Percentiles rank a stretch among this genome's conserved stretches.
phyloP scores from a whole-genome alignment of 441 rosid species.

The Gossypium laxum region DNA sequence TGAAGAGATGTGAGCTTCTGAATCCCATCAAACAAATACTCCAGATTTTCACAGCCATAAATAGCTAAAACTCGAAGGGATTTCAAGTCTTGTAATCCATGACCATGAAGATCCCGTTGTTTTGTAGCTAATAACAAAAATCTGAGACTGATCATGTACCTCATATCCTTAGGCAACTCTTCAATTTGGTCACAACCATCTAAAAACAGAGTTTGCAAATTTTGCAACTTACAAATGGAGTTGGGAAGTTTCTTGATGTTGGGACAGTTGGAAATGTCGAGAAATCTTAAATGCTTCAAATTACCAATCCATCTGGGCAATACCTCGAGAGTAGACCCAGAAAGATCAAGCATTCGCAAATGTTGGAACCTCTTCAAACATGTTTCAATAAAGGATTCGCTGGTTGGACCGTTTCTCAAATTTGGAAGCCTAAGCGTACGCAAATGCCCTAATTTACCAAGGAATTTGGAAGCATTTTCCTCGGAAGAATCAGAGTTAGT shows the following conservation, averaged over 20 bases:
- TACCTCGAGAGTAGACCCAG: neutral
- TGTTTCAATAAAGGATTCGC: neutral
- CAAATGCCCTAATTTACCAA: neutral
- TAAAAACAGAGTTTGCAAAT: slow-evolving; percentile 12
- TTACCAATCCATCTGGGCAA: slow-evolving; percentile 6
- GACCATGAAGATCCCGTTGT: neutral
- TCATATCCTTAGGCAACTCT: slow-evolving; percentile 16
- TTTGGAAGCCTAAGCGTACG: neutral
- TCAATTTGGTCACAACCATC: slow-evolving; percentile 8
- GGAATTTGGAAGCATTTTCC: neutral
- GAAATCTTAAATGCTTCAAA: slow-evolving; percentile 16
- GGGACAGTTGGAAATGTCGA: neutral
- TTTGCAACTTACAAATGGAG: slow-evolving; percentile 5
- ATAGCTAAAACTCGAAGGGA: neutral
- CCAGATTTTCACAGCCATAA: neutral
- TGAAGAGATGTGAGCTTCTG: neutral
- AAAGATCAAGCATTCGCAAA: slow-evolving; percentile 11
- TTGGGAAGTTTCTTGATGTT: slow-evolving; percentile 8
- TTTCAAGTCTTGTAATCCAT: neutral
- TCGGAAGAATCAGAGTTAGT: neutral
- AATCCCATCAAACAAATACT: neutral
- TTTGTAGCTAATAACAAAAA: neutral
- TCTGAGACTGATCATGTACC: slow-evolving; percentile 16
- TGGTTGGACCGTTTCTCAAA: neutral
- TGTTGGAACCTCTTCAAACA: neutral